phyloP scores from a whole-genome alignment of 1,284 basidiomycete genomes.

The Sporisorium reilianum region DNA sequence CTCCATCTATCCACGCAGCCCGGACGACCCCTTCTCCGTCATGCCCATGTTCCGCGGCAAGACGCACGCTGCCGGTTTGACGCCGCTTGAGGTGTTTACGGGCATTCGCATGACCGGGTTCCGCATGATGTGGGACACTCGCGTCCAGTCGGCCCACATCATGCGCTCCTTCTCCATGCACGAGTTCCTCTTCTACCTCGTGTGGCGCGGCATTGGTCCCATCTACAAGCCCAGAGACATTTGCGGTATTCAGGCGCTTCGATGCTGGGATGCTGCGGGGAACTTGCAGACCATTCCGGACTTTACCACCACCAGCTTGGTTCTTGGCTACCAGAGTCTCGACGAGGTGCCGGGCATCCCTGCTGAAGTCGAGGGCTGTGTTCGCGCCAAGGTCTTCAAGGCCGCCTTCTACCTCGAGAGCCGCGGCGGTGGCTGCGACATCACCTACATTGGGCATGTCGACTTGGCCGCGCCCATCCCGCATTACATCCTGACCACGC shows the following conservation, averaged over 20 bases:
- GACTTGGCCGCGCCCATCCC: slow-evolving; percentile 46
- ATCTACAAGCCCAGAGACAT: slow-evolving; percentile 55
- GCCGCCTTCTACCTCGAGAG: slow-evolving; percentile 53
- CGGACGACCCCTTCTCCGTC: slow-evolving; percentile 34
- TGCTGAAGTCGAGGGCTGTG: slow-evolving; percentile 42
- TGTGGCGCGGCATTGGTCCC: slow-evolving; percentile 55
- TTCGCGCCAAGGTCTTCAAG: slow-evolving; percentile 43
- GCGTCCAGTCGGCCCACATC: slow-evolving; percentile 53
- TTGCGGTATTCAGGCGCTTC: slow-evolving; percentile 45
- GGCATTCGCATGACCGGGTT: slow-evolving; percentile 53
- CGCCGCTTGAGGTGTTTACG: slow-evolving; percentile 52
- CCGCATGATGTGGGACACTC: slow-evolving; percentile 57
- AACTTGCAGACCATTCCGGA: slow-evolving; percentile 33
- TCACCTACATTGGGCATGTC: slow-evolving; percentile 53
- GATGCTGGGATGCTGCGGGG: slow-evolving; percentile 45
- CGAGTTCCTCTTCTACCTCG: slow-evolving; percentile 59
- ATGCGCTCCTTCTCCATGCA: slow-evolving; percentile 47
- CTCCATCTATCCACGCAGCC: slow-evolving; percentile 31
- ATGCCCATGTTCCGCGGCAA: slow-evolving; percentile 54
- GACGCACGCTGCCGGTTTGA: slow-evolving; percentile 28
- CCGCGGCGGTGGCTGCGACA: slow-evolving; percentile 39
- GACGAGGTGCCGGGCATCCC: slow-evolving; percentile 45
- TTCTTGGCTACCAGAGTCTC: slow-evolving; percentile 44
- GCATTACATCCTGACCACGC: slow-evolving; percentile 44
- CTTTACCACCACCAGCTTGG: slow-evolving; percentile 39